These are phyloP conservation scores for Aspergillus felis DNA, from an alignment of 2,329 filamentous ascomycete species.

Conservation along the genomic window DNA sequence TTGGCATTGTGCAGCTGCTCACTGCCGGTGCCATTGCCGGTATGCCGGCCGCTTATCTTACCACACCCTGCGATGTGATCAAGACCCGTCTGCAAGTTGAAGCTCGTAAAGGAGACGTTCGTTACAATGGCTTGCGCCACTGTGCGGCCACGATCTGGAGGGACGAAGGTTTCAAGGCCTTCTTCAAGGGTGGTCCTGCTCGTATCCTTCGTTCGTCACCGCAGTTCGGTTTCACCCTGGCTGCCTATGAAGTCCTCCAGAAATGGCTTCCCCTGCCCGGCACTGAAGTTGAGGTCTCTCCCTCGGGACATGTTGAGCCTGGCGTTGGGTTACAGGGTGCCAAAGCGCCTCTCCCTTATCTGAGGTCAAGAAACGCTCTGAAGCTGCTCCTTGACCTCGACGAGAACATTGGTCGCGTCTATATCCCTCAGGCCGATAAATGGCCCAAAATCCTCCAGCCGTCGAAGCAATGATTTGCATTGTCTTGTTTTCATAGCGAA, in stretches of 20 bases:
- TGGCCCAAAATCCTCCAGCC: slow-evolving; percentile 37
- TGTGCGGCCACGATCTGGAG: slow-evolving; percentile 77
- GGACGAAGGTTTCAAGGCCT: slow-evolving; percentile 91
- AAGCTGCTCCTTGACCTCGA: slow-evolving; percentile 95
- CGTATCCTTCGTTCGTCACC: slow-evolving; percentile 93
- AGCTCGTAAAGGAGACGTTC: slow-evolving; percentile 87
- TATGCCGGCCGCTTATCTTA: slow-evolving; percentile 90
- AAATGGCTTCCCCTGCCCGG: slow-evolving; percentile 75
- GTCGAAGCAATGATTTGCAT: slow-evolving; percentile 23
- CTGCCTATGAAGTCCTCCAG: slow-evolving; percentile 90
- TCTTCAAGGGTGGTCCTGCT: slow-evolving; percentile 97
- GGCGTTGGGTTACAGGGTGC: slow-evolving; percentile 61
- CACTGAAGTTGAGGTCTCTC: slow-evolving; percentile 48
- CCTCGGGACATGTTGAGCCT: slow-evolving; percentile 60
- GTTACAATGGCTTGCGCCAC: slow-evolving; percentile 83
- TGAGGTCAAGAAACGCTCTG: slow-evolving; percentile 80
- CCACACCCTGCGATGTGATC: slow-evolving; percentile 97
- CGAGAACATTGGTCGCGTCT: slow-evolving; percentile 80
- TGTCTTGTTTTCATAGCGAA: slow-evolving; percentile 25
- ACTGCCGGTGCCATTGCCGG: slow-evolving; percentile 91
- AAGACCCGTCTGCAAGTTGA: slow-evolving; percentile 98
- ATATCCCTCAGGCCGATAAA: slow-evolving; percentile 47
- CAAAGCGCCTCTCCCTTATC: slow-evolving; percentile 60
- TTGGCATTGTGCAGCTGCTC: slow-evolving; percentile 85
- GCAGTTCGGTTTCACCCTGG: slow-evolving; percentile 96